Evolutionary conservation across 208 protist species (phyloP), one percentile per base, ranked within the genome.

Genomic region (Trypanosoma cruzi): DNA sequence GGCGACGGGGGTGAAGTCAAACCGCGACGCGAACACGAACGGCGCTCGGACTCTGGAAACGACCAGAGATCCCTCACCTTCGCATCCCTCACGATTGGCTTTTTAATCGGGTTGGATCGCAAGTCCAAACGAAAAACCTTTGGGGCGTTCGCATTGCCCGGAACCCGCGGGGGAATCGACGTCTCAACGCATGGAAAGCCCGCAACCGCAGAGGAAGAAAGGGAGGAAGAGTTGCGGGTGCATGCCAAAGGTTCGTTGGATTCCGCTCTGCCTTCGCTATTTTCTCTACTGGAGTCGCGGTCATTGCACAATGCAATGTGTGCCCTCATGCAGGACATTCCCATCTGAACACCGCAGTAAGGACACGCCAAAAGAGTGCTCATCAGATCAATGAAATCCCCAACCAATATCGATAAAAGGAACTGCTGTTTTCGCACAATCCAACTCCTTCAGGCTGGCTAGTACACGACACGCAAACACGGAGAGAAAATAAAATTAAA

Each of bases 341-440:
- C 64, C 28, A 84, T 66, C 16, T 55, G 63, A 0, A 73, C 62
- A 31, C 80, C 79, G 54, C 81, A 90, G 70, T 86, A 81, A 2
- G 79, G 77, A 54, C 85, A 87, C 20, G 79, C 68, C 4, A 72
- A 75, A 46, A 80, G 54, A n/a, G 63, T 80, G 54, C 60, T 82
- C 77, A 85, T 82, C 26, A 46, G 6, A 4, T 2, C n/a, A 48
- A 7, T 6, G 8, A 48, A n/a, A 42, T 29, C 4, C 4, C 7
- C 36, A 29, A 49, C 34, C 8, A 61, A 52, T 52, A 52, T 11
- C 18, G 24, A 52, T 1, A n/a, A 52, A 4, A 52, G 16, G 11
- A 52, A 11, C n/a, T 26, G 16, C 4, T 26, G 22, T 26, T n/a
- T 8, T 26, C 48, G 3, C 48, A 8, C 0, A 3, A 8, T n/a